Percentiles rank a stretch among this genome's conserved stretches.
These are phyloP conservation scores for Colletotrichum sp. DNA, from an alignment of 2,329 filamentous ascomycete species.

Conservation along the genomic window DNA sequence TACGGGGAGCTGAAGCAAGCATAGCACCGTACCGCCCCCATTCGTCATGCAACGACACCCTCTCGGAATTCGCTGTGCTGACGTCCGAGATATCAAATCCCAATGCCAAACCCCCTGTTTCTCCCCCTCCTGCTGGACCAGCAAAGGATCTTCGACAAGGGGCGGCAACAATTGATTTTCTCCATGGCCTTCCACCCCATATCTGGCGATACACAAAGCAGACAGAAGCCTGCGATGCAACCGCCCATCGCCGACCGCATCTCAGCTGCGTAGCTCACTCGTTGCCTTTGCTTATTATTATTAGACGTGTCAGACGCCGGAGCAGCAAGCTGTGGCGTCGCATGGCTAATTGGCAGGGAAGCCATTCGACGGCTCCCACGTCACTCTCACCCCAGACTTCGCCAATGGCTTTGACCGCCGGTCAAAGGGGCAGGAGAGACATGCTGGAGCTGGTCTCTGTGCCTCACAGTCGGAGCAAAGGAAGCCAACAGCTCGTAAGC, in stretches of 20 bases:
- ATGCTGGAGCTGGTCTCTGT: background rate
- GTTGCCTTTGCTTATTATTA: background rate
- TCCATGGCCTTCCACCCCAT: background rate
- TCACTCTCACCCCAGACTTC: background rate
- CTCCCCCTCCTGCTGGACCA: background rate
- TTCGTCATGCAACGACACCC: background rate
- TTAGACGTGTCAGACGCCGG: background rate
- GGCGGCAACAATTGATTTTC: background rate
- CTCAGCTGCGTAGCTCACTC: background rate
- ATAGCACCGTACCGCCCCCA: background rate
- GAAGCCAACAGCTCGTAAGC: background rate
- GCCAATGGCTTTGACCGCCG: background rate
- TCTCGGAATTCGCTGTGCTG: background rate
- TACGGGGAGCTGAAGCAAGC: background rate
- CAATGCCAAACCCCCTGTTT: background rate
- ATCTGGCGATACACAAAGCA: background rate
- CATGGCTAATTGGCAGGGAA: background rate
- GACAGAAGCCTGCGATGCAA: constrained; percentile 1
- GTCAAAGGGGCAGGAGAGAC: background rate
- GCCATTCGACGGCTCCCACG: constrained; percentile 6
- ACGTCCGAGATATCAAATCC: background rate
- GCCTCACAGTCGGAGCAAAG: background rate
- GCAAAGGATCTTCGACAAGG: constrained; percentile 7
- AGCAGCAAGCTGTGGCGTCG: background rate
- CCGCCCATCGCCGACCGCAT: background rate